phyloP scores from a whole-genome alignment of 306 rosid genomes.

The Calophaca sinica region DNA sequence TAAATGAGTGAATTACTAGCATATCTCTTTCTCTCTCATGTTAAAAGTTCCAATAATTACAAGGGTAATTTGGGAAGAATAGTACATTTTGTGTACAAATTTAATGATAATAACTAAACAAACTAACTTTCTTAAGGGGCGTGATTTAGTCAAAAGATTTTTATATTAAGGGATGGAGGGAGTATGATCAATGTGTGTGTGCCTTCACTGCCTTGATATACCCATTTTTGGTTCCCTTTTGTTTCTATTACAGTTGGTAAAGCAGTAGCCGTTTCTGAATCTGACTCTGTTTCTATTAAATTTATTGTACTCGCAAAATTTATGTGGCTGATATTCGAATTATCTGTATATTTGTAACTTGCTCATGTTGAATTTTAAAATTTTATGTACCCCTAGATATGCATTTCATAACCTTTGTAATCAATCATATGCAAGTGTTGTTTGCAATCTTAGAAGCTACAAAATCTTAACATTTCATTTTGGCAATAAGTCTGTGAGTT shows the following conservation, averaged over 20 bases:
- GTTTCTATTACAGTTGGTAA: background rate
- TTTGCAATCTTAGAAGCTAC: conserved; percentile 17
- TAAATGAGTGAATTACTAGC: no score
- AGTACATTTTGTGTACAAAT: no score
- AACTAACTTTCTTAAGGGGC: no score
- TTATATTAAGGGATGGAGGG: no score
- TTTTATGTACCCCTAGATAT: background rate
- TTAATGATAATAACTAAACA: no score
- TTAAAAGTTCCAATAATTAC: no score
- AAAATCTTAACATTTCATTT: conserved; percentile 13
- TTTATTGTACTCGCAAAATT: background rate
- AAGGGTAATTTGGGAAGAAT: no score
- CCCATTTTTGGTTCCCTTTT: background rate
- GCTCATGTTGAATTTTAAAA: background rate
- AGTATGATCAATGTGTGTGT: background rate
- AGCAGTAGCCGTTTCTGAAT: conserved; percentile 16
- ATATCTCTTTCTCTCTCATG: no score
- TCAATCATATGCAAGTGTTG: conserved; percentile 6
- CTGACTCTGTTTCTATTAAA: conserved; percentile 2
- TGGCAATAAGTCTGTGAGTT: background rate
- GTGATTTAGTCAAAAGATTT: no score
- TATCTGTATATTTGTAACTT: conserved; percentile 3
- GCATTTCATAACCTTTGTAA: conserved; percentile 31
- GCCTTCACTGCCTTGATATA: background rate
- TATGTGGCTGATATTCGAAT: conserved; percentile 35